Evolutionary conservation across 371 early-diverging fungal species (phyloP), one percentile per base, ranked within the genome.

Genomic region (Homolaphlyctis polyrhiza): DNA sequence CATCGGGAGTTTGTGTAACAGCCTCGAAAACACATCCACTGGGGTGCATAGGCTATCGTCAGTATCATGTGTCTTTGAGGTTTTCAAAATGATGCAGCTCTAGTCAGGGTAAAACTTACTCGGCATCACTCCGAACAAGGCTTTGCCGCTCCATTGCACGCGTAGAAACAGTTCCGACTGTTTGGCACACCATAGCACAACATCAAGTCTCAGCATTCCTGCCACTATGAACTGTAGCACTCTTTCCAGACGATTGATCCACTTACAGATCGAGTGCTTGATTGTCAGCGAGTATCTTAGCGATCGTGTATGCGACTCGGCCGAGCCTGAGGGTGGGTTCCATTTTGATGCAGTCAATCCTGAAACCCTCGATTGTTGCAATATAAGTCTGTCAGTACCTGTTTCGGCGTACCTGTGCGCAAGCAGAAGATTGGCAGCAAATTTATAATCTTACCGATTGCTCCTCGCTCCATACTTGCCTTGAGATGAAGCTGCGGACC

Each of bases 11-110:
- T 25, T 27, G 55, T 3, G 35, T 21, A 3, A 14, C 28, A n/a
- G 55, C 30, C 35, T 55, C 55, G n/a, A 55, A 55, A 3, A 55
- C 55, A 27, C 55, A 55, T 13, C 55, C 55, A 18, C 55, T 55
- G 55, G 14, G 11, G 52, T 51, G 45, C n/a, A n/a, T n/a, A n/a
- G n/a, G n/a, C n/a, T n/a, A n/a, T n/a, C n/a, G n/a, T n/a, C n/a
- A n/a, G n/a, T n/a, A n/a, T n/a, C n/a, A n/a, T n/a, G n/a, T n/a
- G n/a, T n/a, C n/a, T 39, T 39, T 8, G 39, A 11, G 8, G 39
- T 39, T 51, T 51, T 51, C 11, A 11, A 11, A 14, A 51, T 51
- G 32, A 6, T 14, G 52, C 52, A 14, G 6, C n/a, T 28, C 32
- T 6, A 51, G 52, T 21, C 28, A 28, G 14, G 28, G 32, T 14